phyloP scores from a whole-genome alignment of 2,329 filamentous ascomycete species.

The Cladophialophora chaetospira region DNA sequence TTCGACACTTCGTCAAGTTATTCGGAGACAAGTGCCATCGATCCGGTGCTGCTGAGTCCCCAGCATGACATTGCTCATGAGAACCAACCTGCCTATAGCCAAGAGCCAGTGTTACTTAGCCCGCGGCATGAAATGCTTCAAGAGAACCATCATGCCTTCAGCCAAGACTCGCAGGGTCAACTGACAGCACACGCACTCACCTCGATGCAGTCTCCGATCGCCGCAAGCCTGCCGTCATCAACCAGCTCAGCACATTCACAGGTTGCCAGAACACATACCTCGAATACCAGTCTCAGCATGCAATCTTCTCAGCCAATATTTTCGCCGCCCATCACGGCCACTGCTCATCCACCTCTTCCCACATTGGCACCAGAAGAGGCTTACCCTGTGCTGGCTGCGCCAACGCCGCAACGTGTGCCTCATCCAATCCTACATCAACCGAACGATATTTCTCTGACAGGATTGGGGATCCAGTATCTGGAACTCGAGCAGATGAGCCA shows the following conservation, averaged over 20 bases:
- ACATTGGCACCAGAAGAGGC: conserved; percentile 34
- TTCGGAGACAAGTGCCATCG: conserved; percentile 10
- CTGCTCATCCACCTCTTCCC: conserved; percentile 37
- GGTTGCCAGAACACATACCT: conserved; percentile 18
- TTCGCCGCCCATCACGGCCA: conserved; percentile 40
- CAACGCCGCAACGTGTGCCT: conserved; percentile 25
- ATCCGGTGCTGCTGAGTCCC: conserved; percentile 15
- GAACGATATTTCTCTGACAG: not conserved
- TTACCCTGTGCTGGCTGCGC: conserved; percentile 26
- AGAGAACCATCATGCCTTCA: conserved; percentile 36
- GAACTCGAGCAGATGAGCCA: conserved; percentile 39
- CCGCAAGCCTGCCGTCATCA: conserved; percentile 35
- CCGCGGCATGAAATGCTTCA: not conserved
- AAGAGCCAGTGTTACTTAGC: conserved; percentile 29
- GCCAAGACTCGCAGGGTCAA: conserved; percentile 33
- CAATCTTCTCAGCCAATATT: conserved; percentile 42
- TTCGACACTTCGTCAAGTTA: conserved; percentile 34
- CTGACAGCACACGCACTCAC: conserved; percentile 26
- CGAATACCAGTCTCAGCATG: conserved; percentile 18
- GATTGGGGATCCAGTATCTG: conserved; percentile 27
- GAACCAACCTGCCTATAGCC: conserved; percentile 38
- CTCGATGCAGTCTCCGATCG: conserved; percentile 40
- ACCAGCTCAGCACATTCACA: conserved; percentile 33
- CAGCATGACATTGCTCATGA: conserved; percentile 1
- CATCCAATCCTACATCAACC: conserved; percentile 28